phyloP scores from a whole-genome alignment of 345 rosid species.

The Brassica juncea region DNA sequence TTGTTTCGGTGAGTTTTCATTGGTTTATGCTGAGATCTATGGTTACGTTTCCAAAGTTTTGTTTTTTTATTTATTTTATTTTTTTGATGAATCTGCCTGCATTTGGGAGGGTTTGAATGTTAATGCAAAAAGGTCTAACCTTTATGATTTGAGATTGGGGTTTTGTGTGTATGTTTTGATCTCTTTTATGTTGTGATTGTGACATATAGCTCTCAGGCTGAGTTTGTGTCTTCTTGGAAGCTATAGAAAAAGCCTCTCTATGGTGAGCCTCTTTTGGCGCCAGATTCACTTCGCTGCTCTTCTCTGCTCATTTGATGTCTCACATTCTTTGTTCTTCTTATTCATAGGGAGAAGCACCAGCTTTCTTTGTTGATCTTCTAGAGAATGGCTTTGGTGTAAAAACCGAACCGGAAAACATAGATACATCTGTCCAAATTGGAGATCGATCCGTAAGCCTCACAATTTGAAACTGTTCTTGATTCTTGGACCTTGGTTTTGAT shows the following conservation, averaged over 20 bases:
- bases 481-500: constrained; percentile 25
- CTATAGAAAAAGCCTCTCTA: constrained; percentile 54
- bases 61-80: background rate
- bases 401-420: constrained; percentile 46
- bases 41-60: constrained; percentile 28
- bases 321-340: constrained; percentile 28
- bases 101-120: constrained; percentile 16
- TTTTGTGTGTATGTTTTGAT: constrained; percentile 27
- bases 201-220: constrained; percentile 69
- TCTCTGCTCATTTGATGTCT: constrained; percentile 23
- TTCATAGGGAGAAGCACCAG: constrained; percentile 83
- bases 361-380: constrained; percentile 48
- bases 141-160: constrained; percentile 20
- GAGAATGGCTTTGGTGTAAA: constrained; percentile 50
- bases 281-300: constrained; percentile 35
- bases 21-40: constrained; percentile 28
- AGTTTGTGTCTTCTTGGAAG: constrained; percentile 54
- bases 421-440: constrained; percentile 43
- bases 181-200: constrained; percentile 33
- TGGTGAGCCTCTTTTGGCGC: constrained; percentile 72
- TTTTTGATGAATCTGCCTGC: constrained; percentile 36
- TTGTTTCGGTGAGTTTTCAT: background rate
- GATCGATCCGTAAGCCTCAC: constrained; percentile 59
- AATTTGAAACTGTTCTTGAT: background rate
- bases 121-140: constrained; percentile 5